Conservation (phyloP, 75 land plant species). For the Sequoiadendron giganteum region DNA sequence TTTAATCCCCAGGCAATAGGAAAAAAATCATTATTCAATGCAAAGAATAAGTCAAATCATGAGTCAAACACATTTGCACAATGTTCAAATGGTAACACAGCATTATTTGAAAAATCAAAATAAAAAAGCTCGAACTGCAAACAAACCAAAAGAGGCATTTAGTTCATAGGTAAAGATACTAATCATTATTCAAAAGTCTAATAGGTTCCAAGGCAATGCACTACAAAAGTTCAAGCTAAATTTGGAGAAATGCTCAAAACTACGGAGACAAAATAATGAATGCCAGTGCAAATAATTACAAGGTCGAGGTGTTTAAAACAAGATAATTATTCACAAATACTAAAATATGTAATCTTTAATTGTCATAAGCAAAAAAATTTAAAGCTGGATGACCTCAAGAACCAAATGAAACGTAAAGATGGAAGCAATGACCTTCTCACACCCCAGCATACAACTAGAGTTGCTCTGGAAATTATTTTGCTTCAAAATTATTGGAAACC, state of each 20-base stretch:
- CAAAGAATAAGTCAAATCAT: neutral
- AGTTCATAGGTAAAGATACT: neutral
- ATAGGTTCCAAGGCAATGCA: neutral
- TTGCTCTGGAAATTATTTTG: neutral
- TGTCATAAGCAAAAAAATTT: neutral
- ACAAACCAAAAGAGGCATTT: neutral
- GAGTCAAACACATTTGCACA: neutral
- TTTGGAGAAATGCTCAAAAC: neutral
- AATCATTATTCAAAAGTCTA: neutral
- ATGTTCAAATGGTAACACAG: neutral
- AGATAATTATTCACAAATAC: neutral
- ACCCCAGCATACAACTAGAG: neutral
- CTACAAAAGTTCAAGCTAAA: neutral
- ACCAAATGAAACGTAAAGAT: neutral
- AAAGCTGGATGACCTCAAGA: neutral
- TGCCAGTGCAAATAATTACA: neutral
- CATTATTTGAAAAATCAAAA: neutral
- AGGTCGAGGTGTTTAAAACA: neutral
- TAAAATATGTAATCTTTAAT: neutral
- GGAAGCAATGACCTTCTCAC: neutral
- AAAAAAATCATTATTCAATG: neutral
- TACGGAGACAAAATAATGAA: neutral
- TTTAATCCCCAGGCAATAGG: neutral
- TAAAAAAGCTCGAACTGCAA: neutral
- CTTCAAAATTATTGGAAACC: neutral